Base-by-base conservation (phyloP, 768 basidiomycete genomes). In the Auriscalpium vulgare region DNA sequence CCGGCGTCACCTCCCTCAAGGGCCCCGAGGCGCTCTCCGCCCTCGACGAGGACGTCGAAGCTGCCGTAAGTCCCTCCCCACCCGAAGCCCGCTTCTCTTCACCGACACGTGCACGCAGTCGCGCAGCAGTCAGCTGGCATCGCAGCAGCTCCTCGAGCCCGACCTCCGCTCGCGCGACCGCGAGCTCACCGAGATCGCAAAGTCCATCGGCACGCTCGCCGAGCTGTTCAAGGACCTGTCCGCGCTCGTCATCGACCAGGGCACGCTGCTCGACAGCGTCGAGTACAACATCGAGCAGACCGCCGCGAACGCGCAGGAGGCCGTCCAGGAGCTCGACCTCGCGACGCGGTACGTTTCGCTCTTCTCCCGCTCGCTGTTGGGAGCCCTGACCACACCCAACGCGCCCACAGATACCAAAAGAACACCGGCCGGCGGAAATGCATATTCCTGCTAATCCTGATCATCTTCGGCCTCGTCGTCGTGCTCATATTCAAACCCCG, bases 281-380 rank as follows among this genome's bases (percentile, higher is more conserved):
- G 97, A 99, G 71, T 99, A 92, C 73, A 99, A 99, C 68, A 89
- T 99, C 52, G 93, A 97, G 69, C 87, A 90, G 69, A 91, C 95
- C 5, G 87, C 87, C 16, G 80, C 81, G 36, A 83, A 91, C 51
- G 78, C 95, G 67, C 71, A 84, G 54, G 89, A 90, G 47, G 92
- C 94, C 19, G 93, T 88, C 38, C 81, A 83, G 64, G 93, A 97
- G 62, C 76, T 99, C 50, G 75, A 86, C 55, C 75, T 82, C 13
- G 97, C 97, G 5, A 89, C 88, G 53, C 77, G 77, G 92, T 92
- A 66, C 53, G 50, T 57, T 49, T 56, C 45, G 21, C 16, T 19
- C 48, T 46, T 21, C 43, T 10, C 48, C 9, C 36, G 7, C 47
- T 34, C 19, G 17, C 19, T 38, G 17, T 5, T 13, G 19, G 14